These are phyloP conservation scores for Penicillium tannophilum DNA, from an alignment of 495 filamentous ascomycete genomes.

Conservation along the genomic window DNA sequence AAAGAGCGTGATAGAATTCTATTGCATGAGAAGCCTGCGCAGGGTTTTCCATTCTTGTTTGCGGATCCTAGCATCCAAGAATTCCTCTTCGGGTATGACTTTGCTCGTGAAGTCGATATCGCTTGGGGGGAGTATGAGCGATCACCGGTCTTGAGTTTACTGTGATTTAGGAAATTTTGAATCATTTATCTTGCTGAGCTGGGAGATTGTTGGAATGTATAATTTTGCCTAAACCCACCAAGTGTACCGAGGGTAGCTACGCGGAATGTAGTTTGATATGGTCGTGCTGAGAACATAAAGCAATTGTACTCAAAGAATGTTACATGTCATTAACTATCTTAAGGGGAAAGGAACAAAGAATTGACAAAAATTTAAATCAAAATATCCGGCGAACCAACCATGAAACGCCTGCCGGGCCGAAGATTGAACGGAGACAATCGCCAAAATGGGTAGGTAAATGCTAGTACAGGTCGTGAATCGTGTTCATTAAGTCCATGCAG, in stretches of 20 bases:
- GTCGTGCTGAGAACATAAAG: too few species aligned
- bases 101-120: neutral
- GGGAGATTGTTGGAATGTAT: too few species aligned
- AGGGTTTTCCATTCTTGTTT: slow-evolving; percentile 4
- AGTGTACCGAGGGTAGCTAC: too few species aligned
- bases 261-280: too few species aligned
- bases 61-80: slow-evolving; percentile 9
- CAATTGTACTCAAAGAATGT: neutral
- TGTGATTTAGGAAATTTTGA: neutral
- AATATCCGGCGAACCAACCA: neutral
- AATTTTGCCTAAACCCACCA: too few species aligned
- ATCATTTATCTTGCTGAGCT: too few species aligned
- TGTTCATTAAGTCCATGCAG: slow-evolving; percentile 16
- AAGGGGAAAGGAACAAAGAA: neutral
- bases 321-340: neutral
- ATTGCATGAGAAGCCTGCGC: neutral
- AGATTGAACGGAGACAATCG: neutral
- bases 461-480: slow-evolving; percentile 26
- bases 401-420: slow-evolving; percentile 9
- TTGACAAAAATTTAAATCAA: neutral
- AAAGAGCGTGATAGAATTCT: slow-evolving; percentile 4
- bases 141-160: neutral
- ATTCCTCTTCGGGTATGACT: slow-evolving; percentile 1
- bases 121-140: neutral
- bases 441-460: slow-evolving; percentile 6